These are phyloP conservation scores for Eucalyptus globulus DNA, from an alignment of 345 rosid genomes.

Conservation along the genomic window DNA sequence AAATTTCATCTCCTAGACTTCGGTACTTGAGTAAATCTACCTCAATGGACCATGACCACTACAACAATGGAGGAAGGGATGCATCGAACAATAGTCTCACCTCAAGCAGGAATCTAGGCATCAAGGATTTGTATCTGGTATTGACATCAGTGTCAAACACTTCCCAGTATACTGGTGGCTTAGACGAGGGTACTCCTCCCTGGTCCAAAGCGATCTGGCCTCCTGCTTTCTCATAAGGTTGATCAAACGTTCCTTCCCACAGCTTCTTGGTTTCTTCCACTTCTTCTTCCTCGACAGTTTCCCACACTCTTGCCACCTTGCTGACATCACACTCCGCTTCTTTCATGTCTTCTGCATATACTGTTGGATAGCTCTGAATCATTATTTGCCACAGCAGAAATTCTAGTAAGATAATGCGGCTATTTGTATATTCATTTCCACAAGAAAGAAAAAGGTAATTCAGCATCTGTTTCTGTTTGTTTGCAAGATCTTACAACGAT, in stretches of 20 bases:
- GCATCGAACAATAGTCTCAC: constrained; percentile 6
- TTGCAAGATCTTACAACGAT: background rate
- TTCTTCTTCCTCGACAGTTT: constrained; percentile 29
- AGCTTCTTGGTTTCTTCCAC: constrained; percentile 37
- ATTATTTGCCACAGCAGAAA: background rate
- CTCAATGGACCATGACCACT: background rate
- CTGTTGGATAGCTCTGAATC: constrained; percentile 69
- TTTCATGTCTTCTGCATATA: constrained; percentile 58
- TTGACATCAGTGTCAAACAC: constrained; percentile 60
- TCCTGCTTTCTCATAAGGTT: constrained; percentile 84
- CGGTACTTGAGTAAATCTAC: background rate
- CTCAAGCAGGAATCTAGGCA: constrained; percentile 73
- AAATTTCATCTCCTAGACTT: background rate
- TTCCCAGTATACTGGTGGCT: constrained; percentile 48
- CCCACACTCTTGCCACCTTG: constrained; percentile 36
- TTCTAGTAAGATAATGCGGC: background rate
- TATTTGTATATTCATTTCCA: background rate
- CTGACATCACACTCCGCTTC: constrained; percentile 28
- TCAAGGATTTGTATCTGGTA: constrained; percentile 55
- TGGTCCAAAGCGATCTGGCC: constrained; percentile 23
- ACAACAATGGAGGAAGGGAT: background rate
- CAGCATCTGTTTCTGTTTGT: background rate
- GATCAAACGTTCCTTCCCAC: constrained; percentile 62
- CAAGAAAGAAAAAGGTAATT: background rate
- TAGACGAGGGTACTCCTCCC: constrained; percentile 7